phyloP scores from a whole-genome alignment of 2,329 filamentous ascomycete genomes.

The Cercospora sojina region DNA sequence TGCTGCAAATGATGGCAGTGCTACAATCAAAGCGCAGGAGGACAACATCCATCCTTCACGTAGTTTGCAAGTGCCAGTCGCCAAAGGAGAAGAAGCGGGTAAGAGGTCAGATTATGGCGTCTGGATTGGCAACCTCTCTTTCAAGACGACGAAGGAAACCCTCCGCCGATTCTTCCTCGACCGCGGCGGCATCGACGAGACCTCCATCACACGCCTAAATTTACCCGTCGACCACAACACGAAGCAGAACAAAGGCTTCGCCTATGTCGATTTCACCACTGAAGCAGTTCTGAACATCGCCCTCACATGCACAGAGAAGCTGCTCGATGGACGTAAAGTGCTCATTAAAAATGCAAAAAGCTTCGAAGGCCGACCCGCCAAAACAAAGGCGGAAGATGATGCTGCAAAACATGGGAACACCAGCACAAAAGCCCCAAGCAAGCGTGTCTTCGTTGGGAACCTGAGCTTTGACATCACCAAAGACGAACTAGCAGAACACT shows the following conservation, averaged over 20 bases:
- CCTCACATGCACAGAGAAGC: conserved; percentile 79
- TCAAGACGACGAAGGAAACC: conserved; percentile 70
- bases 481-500: conserved; percentile 77
- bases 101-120: conserved; percentile 77
- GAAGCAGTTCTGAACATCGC: conserved; percentile 70
- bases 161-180: conserved; percentile 78
- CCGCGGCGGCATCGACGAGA: conserved; percentile 58
- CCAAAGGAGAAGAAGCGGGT: conserved; percentile 21
- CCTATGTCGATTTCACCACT: conserved; percentile 86
- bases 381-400: conserved; percentile 40
- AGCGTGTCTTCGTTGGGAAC: conserved; percentile 76
- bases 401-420: conserved; percentile 38
- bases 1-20: neutral
- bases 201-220: conserved; percentile 80
- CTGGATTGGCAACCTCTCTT: conserved; percentile 96
- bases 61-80: conserved; percentile 13
- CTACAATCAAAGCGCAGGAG: conserved; percentile 12
- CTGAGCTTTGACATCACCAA: conserved; percentile 58
- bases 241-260: conserved; percentile 83
- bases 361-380: conserved; percentile 81
- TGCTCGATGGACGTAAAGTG: conserved; percentile 72
- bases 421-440: conserved; percentile 64
- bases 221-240: conserved; percentile 59
- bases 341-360: conserved; percentile 91
- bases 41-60: conserved; percentile 15